Conservation (phyloP, 2,329 filamentous ascomycete genomes). For the Aureobasidium sp. region DNA sequence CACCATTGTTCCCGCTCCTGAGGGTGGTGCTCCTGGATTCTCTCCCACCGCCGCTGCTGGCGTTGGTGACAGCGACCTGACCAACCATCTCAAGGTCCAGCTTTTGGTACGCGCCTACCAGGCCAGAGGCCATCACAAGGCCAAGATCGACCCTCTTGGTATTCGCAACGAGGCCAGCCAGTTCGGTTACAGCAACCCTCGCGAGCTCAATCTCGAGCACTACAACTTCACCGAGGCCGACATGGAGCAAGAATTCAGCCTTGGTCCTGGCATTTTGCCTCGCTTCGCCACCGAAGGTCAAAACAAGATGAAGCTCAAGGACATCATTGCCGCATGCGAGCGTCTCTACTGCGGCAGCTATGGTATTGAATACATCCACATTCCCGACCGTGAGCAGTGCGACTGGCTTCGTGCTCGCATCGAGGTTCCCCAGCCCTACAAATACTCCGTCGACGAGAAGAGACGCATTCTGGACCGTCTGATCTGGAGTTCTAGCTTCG, state of each 20-base stretch:
- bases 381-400: constrained; percentile 93
- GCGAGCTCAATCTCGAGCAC: constrained; percentile 86
- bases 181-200: constrained; percentile 80
- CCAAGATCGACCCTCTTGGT: constrained; percentile 89
- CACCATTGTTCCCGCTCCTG: constrained; percentile 75
- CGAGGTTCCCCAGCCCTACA: constrained; percentile 90
- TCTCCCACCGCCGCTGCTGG: constrained; percentile 58
- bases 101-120: constrained; percentile 95
- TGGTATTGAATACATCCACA: constrained; percentile 97
- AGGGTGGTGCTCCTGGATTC: constrained; percentile 67
- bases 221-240: constrained; percentile 95
- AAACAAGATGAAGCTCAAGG: constrained; percentile 92
- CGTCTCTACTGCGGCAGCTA: constrained; percentile 96
- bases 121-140: constrained; percentile 96
- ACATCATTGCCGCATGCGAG: constrained; percentile 90
- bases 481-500: constrained; percentile 98
- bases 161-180: constrained; percentile 80
- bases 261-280: constrained; percentile 91
- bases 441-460: constrained; percentile 98
- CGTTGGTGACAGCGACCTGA: constrained; percentile 68
- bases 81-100: constrained; percentile 97
- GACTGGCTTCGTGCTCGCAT: constrained; percentile 96
- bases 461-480: constrained; percentile 92
- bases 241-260: constrained; percentile 80
- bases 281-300: constrained; percentile 82